Conservation (phyloP, 768 basidiomycete genomes). For the Naganishia onofrii region DNA sequence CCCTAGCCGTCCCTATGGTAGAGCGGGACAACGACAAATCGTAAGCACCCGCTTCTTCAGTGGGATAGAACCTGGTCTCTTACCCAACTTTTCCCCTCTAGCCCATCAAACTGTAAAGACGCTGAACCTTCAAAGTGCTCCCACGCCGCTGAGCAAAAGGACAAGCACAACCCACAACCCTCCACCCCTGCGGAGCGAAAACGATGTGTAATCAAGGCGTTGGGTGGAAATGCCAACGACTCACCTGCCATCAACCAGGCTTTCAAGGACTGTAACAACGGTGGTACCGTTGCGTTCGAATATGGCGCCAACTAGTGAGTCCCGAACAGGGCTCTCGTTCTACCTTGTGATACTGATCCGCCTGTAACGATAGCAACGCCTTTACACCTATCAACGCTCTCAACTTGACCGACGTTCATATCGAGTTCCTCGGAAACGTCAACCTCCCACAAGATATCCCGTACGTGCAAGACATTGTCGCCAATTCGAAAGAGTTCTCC, state of each 20-base stretch:
- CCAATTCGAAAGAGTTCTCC: conserved; percentile 20
- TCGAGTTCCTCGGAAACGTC: conserved; percentile 56
- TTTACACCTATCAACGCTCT: conserved; percentile 40
- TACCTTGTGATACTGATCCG: neutral
- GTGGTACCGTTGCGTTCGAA: conserved; percentile 35
- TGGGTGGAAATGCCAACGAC: conserved; percentile 30
- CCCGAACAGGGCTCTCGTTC: neutral
- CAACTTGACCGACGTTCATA: conserved; percentile 52
- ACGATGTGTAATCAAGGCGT: conserved; percentile 18
- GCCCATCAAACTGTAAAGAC: conserved; percentile 9
- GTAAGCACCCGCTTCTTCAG: neutral
- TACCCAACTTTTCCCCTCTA: neutral
- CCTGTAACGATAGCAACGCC: conserved; percentile 33
- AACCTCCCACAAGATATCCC: conserved; percentile 56
- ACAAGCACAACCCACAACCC: neutral
- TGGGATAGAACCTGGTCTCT: too few species aligned
- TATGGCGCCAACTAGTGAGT: conserved; percentile 41
- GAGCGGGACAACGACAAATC: conserved; percentile 6
- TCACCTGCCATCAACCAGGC: conserved; percentile 35
- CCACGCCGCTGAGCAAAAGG: conserved; percentile 6
- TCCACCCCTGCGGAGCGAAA: neutral
- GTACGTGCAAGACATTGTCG: conserved; percentile 53
- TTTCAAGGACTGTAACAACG: conserved; percentile 35
- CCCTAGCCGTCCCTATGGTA: conserved; percentile 12
- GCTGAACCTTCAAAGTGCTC: conserved; percentile 9